Percentiles rank a stretch among this genome's conserved stretches.
Evolutionary conservation across 228 moss, liverwort and hornwort genomes (phyloP).

Genomic region (Sphagnum magellanicum): DNA sequence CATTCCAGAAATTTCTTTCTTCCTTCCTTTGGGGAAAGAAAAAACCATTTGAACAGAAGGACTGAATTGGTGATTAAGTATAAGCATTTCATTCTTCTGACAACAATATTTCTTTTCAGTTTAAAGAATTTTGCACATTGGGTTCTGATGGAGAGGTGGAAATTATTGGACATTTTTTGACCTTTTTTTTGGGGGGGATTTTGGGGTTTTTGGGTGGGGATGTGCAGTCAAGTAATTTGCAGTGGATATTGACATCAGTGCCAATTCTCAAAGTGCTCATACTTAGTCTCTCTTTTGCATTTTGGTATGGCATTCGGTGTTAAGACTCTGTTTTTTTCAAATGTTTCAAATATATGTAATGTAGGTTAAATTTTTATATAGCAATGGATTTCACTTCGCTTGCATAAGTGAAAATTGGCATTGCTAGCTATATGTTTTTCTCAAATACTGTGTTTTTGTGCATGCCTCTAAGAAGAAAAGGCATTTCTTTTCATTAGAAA

Average conservation of each 20-base stretch:
- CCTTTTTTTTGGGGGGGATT: background rate
- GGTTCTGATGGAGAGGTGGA: background rate
- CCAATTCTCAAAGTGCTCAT: slow-evolving; percentile 33
- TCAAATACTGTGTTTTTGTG: background rate
- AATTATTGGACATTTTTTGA: background rate
- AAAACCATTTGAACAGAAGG: too few species aligned
- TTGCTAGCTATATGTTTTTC: background rate
- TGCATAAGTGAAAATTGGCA: background rate
- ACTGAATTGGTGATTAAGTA: too few species aligned
- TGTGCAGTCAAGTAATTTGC: slow-evolving; percentile 37
- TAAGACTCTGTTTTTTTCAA: background rate
- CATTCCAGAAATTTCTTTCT: too few species aligned
- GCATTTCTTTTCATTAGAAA: background rate
- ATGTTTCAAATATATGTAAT: background rate
- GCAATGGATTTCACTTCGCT: background rate
- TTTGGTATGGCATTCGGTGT: slow-evolving; percentile 18
- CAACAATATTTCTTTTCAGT: too few species aligned
- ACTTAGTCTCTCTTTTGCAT: slow-evolving; percentile 33
- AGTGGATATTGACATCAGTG: slow-evolving; percentile 34
- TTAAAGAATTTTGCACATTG: too few species aligned
- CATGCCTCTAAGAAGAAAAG: background rate
- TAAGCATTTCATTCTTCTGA: too few species aligned
- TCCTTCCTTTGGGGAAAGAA: too few species aligned
- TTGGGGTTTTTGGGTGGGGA: background rate
- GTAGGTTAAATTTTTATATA: background rate